These are phyloP conservation scores for Xylariaceae sp. DNA, from an alignment of 2,329 filamentous ascomycete genomes.

Conservation along the genomic window DNA sequence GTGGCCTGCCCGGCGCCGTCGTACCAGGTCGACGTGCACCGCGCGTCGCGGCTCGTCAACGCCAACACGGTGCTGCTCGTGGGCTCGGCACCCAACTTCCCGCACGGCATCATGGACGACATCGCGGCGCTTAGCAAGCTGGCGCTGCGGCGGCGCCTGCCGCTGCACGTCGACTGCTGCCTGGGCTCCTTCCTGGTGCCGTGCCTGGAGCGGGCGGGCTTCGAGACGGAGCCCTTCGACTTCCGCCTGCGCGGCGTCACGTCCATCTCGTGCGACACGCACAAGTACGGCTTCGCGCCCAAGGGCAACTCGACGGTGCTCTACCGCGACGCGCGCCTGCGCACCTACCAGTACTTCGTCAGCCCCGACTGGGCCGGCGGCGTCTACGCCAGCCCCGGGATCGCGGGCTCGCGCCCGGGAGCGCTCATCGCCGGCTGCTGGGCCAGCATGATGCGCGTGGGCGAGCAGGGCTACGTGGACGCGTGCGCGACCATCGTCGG, in stretches of 20 bases:
- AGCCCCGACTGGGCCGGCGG: conserved; percentile 91
- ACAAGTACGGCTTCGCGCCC: conserved; percentile 98
- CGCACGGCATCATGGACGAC: conserved; percentile 96
- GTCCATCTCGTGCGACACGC: conserved; percentile 91
- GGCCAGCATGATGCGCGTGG: conserved; percentile 82
- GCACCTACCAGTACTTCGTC: conserved; percentile 94
- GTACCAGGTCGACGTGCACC: conserved; percentile 75
- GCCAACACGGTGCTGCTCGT: conserved; percentile 90
- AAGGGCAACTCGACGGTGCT: conserved; percentile 94
- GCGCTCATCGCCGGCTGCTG: conserved; percentile 94
- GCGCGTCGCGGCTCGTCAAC: conserved; percentile 81
- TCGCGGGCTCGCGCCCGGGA: conserved; percentile 86
- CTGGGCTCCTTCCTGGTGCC: conserved; percentile 92
- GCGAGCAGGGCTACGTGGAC: conserved; percentile 80
- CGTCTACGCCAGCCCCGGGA: conserved; percentile 87
- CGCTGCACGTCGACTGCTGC: conserved; percentile 95
- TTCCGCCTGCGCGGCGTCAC: conserved; percentile 92
- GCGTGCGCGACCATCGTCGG: conserved; percentile 85
- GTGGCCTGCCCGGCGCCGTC: conserved; percentile 78
- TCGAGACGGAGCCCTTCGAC: conserved; percentile 81
- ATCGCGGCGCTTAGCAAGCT: conserved; percentile 78
- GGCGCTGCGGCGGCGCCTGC: conserved; percentile 69
- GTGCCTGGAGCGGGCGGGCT: conserved; percentile 87
- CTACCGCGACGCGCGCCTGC: conserved; percentile 72
- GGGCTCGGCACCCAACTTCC: conserved; percentile 94